phyloP scores from a whole-genome alignment of 495 filamentous ascomycete species.

The Choiromyces venosus region DNA sequence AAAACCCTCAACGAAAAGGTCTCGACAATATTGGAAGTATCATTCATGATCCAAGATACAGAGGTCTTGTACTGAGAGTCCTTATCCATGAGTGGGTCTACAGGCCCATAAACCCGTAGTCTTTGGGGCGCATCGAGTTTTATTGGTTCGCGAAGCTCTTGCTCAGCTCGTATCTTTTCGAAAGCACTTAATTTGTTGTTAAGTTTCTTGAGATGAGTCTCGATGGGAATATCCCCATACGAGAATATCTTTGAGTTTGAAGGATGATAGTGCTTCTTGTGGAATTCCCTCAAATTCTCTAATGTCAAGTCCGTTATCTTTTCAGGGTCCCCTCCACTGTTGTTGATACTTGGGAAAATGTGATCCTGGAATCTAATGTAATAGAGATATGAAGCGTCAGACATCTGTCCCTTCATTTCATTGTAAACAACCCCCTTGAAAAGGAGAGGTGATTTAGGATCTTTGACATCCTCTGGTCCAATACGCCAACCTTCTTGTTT shows the following conservation, averaged over 20 bases:
- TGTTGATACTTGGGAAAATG: slow-evolving; percentile 86
- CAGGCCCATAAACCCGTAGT: slow-evolving; percentile 70
- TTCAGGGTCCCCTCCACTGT: slow-evolving; percentile 90
- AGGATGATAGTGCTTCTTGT: slow-evolving; percentile 87
- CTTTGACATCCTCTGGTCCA: slow-evolving; percentile 78
- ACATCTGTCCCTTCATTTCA: slow-evolving; percentile 99
- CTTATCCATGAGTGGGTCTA: slow-evolving; percentile 78
- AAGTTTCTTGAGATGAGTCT: slow-evolving; percentile 70
- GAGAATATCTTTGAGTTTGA: slow-evolving; percentile 94
- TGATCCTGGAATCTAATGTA: slow-evolving; percentile 92
- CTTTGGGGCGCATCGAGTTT: slow-evolving; percentile 59
- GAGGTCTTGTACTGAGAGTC: slow-evolving; percentile 91
- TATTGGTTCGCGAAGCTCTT: slow-evolving; percentile 68
- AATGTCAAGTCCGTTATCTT: slow-evolving; percentile 94
- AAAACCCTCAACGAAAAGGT: slow-evolving; percentile 77
- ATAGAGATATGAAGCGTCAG: slow-evolving; percentile 90
- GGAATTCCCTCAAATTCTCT: slow-evolving; percentile 76
- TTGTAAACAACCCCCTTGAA: slow-evolving; percentile 99
- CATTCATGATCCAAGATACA: slow-evolving; percentile 82
- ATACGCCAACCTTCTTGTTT: slow-evolving; percentile 94
- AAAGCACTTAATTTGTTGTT: slow-evolving; percentile 66
- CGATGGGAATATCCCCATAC: slow-evolving; percentile 86
- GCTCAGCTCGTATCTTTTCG: slow-evolving; percentile 60
- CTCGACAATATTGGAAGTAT: slow-evolving; percentile 73
- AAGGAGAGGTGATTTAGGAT: slow-evolving; percentile 59